Conservation (phyloP, 495 filamentous ascomycete genomes). For the Platismatia glauca region DNA sequence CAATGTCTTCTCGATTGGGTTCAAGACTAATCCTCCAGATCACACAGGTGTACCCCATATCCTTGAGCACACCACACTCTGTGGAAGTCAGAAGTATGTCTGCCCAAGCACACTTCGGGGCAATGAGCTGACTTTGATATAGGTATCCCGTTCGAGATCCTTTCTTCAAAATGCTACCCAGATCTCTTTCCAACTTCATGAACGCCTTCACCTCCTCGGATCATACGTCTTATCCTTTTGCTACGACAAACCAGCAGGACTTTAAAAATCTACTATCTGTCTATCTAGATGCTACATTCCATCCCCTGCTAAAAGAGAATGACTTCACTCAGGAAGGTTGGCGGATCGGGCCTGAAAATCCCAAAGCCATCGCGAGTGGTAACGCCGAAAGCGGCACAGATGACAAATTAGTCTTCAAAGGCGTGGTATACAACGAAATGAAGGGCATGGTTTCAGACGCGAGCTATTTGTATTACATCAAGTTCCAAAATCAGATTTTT, state of each 20-base stretch:
- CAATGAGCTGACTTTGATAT: constrained; percentile 23
- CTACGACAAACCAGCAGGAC: constrained; percentile 92
- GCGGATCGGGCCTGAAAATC: constrained; percentile 88
- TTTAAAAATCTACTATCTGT: constrained; percentile 94
- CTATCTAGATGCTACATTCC: constrained; percentile 88
- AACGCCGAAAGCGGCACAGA: constrained; percentile 31
- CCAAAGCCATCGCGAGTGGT: constrained; percentile 43
- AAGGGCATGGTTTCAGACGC: constrained; percentile 98
- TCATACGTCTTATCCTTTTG: constrained; percentile 96
- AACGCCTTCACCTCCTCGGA: constrained; percentile 95
- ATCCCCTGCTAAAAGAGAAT: constrained; percentile 76
- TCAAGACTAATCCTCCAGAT: constrained; percentile 97
- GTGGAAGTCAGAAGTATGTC: constrained; percentile 85
- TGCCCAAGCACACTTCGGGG: neutral
- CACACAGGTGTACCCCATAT: constrained; percentile 96
- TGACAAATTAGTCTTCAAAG: constrained; percentile 82
- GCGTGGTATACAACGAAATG: constrained; percentile 99
- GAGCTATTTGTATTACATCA: constrained; percentile 88
- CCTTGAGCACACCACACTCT: constrained; percentile 91
- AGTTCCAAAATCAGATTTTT: constrained; percentile 89
- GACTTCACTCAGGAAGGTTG: constrained; percentile 97
- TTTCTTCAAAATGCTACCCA: constrained; percentile 99
- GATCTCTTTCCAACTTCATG: constrained; percentile 97
- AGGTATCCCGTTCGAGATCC: constrained; percentile 95
- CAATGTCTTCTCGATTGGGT: constrained; percentile 98